These are phyloP conservation scores for Ilex paraguariensis DNA, from an alignment of 305 asterid genomes.

Conservation along the genomic window DNA sequence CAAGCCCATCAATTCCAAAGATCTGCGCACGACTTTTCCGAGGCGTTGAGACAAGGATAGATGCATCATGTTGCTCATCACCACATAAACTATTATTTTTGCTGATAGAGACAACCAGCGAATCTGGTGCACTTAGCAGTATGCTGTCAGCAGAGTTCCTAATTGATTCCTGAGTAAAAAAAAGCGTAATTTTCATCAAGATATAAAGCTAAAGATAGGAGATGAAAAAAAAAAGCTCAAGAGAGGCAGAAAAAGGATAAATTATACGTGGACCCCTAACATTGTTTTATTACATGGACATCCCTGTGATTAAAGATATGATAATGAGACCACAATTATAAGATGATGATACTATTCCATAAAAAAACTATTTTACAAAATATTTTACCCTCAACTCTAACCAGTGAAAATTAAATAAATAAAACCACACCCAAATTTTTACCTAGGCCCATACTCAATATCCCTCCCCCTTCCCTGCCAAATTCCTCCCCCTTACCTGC, in stretches of 20 bases:
- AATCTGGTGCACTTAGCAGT: conserved; percentile 71
- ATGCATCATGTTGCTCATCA: conserved; percentile 46
- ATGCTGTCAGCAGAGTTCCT: conserved; percentile 89
- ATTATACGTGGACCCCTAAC: not conserved
- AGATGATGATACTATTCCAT: no score
- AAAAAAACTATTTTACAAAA: no score
- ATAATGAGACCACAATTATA: no score
- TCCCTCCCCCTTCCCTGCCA: no score
- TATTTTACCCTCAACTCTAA: no score
- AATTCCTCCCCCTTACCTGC: no score
- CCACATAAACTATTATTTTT: conserved; percentile 39
- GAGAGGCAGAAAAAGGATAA: not conserved
- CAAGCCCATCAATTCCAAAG: conserved; percentile 74
- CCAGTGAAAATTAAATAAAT: no score
- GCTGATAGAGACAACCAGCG: conserved; percentile 68
- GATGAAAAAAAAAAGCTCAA: not conserved
- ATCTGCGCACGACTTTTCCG: conserved; percentile 62
- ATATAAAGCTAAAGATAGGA: not conserved
- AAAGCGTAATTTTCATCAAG: not conserved
- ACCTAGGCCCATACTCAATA: no score
- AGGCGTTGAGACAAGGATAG: conserved; percentile 52
- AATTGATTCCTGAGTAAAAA: conserved; percentile 71
- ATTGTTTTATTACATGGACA: no score
- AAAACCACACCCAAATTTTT: no score
- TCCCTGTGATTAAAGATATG: no score